Conservation (phyloP, 176 grass and related monocot species). For the Ensete ventricosum region DNA sequence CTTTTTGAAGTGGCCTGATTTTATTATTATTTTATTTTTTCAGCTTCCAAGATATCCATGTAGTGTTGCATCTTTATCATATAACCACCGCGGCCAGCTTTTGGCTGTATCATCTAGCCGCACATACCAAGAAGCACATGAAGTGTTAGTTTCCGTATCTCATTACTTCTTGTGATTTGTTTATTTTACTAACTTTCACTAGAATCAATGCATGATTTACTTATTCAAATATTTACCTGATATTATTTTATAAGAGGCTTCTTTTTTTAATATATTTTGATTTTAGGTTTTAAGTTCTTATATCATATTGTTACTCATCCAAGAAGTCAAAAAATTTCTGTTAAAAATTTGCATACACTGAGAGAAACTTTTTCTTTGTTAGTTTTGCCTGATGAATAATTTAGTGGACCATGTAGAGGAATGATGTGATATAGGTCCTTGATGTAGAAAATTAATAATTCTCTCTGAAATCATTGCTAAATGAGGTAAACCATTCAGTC, state of each 20-base stretch:
- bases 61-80: constrained; percentile 46
- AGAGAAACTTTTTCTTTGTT: no score
- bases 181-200: constrained; percentile 16
- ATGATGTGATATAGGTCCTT: neutral
- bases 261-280: neutral
- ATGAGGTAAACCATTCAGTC: neutral
- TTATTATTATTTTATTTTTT: neutral
- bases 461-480: neutral
- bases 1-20: neutral
- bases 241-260: neutral
- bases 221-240: neutral
- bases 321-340: neutral
- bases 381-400: no score
- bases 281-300: no score
- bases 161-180: neutral
- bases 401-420: neutral
- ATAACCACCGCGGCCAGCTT: constrained; percentile 40
- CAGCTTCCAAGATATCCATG: constrained; percentile 47
- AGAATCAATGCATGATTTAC: neutral
- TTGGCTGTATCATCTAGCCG: constrained; percentile 53
- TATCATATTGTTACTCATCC: neutral
- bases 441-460: neutral
- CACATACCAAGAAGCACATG: constrained; percentile 30
- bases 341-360: neutral
- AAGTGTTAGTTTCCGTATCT: constrained; percentile 42